A percentile compares a stretch with the other conserved stretches of the same genome.
Conservation (phyloP, 495 filamentous ascomycete genomes). For the Aspergillus panamensis region DNA sequence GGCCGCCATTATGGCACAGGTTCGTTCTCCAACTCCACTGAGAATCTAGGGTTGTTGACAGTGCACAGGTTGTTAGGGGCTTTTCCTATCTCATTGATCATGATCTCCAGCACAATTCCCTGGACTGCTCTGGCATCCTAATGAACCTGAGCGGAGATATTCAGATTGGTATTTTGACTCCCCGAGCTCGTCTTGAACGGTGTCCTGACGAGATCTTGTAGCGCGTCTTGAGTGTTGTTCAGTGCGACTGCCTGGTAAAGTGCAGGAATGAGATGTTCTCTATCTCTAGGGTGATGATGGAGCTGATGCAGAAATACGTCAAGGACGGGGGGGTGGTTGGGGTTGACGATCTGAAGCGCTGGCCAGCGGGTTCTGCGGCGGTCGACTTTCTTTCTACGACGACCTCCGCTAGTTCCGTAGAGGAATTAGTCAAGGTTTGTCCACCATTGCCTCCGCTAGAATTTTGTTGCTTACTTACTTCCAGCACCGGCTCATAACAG, state of each 20-base stretch:
- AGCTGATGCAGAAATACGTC: conserved; percentile 39
- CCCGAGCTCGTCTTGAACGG: too few relatives aligned
- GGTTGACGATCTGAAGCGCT: conserved; percentile 30
- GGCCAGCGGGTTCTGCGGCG: background rate
- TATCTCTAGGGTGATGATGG: conserved; percentile 29
- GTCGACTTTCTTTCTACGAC: too few relatives aligned
- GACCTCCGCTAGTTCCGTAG: too few relatives aligned
- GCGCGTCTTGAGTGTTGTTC: conserved; percentile 14
- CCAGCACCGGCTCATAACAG: too few relatives aligned
- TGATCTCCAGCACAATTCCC: conserved; percentile 12
- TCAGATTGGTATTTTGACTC: conserved; percentile 22
- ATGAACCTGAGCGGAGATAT: conserved; percentile 15
- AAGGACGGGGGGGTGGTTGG: conserved; percentile 35
- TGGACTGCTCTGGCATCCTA: conserved; percentile 18
- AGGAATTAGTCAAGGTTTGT: too few relatives aligned
- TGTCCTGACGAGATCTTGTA: conserved; percentile 6
- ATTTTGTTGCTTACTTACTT: too few relatives aligned
- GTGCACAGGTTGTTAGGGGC: conserved; percentile 16
- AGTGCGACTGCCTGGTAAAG: background rate
- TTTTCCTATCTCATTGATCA: conserved; percentile 14
- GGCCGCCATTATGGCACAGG: conserved; percentile 22
- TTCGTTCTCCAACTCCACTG: background rate
- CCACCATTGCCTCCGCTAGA: too few relatives aligned
- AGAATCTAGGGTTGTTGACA: too few relatives aligned
- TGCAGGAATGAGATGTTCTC: too few relatives aligned